Evolutionary conservation across 2,329 filamentous ascomycete species (phyloP).

Genomic region (Trichoderma simmonsii): DNA sequence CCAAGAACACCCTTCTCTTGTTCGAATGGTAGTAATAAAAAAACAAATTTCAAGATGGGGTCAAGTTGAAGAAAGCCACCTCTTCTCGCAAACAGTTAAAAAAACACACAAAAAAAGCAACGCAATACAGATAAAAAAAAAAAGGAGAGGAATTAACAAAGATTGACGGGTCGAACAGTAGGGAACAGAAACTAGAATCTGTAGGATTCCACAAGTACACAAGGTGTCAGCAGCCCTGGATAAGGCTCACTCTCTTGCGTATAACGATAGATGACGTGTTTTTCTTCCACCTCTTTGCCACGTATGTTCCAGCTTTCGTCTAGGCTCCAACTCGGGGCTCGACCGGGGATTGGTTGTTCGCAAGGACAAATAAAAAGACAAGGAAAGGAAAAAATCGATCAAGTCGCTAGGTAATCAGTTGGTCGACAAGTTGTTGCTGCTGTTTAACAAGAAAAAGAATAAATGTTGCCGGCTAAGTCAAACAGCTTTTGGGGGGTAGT

Average conservation of each 20-base stretch:
- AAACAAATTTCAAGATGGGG: background rate
- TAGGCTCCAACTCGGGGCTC: constrained; percentile 16
- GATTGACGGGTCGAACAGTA: background rate
- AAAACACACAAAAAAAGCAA: background rate
- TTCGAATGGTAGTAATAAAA: constrained; percentile 2
- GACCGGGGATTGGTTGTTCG: background rate
- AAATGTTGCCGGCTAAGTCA: constrained; percentile 10
- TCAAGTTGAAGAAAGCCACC: background rate
- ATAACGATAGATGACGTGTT: background rate
- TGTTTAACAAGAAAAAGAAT: background rate
- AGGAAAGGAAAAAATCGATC: constrained; percentile 10
- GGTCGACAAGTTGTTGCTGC: constrained; percentile 9
- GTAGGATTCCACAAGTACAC: constrained; percentile 18
- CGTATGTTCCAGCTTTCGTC: background rate
- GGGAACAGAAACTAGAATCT: constrained; percentile 1
- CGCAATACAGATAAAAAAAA: background rate
- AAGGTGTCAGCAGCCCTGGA: constrained; percentile 6
- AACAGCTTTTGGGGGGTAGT: constrained; percentile 15
- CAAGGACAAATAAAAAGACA: background rate
- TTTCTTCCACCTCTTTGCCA: background rate
- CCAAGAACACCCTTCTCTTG: constrained; percentile 16
- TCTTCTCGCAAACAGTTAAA: background rate
- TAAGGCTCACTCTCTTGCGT: background rate
- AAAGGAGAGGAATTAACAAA: constrained; percentile 12
- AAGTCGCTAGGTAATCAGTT: constrained; percentile 18